Conservation (phyloP, 2,329 filamentous ascomycete species). For the Sporothrix euskadiensis region DNA sequence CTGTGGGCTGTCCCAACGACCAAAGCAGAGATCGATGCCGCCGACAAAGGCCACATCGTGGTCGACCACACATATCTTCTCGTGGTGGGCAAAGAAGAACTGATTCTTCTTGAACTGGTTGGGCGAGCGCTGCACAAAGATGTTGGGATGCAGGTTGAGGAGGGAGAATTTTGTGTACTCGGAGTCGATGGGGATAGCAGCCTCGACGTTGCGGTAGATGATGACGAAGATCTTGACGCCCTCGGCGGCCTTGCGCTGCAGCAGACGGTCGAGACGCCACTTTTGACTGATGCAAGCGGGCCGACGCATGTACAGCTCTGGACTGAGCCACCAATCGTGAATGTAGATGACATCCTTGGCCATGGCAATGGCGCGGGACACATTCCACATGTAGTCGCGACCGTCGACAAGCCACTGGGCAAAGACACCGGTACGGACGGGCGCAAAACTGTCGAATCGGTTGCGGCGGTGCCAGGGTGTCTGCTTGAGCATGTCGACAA, state of each 20-base stretch:
- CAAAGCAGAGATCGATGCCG: conserved; percentile 94
- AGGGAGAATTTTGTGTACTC: conserved; percentile 97
- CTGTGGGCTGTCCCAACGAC: conserved; percentile 94
- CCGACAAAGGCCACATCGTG: conserved; percentile 95
- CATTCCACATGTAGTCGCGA: conserved; percentile 99
- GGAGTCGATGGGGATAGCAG: conserved; percentile 94
- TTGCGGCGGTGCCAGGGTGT: conserved; percentile 83
- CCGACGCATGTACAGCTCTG: conserved; percentile 90
- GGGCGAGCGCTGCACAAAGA: conserved; percentile 92
- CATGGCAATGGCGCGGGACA: conserved; percentile 94
- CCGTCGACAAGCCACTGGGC: conserved; percentile 97
- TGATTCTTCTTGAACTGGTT: conserved; percentile 99
- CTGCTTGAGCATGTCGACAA: conserved; percentile 77
- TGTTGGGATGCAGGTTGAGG: conserved; percentile 90
- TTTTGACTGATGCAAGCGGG: conserved; percentile 96
- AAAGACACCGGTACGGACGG: conserved; percentile 80
- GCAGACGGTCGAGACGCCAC: conserved; percentile 88
- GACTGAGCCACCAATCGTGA: conserved; percentile 96
- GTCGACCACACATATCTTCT: conserved; percentile 96
- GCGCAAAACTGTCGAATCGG: conserved; percentile 90
- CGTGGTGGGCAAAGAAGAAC: conserved; percentile 98
- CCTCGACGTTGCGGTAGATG: conserved; percentile 96
- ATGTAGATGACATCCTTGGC: conserved; percentile 98
- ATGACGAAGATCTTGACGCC: conserved; percentile 98
- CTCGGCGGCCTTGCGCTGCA: conserved; percentile 91